Percentiles rank a stretch among this genome's conserved stretches.
These are phyloP conservation scores for Phytopythium helicoides DNA, from an alignment of 352 stramenopile species.

Conservation along the genomic window DNA sequence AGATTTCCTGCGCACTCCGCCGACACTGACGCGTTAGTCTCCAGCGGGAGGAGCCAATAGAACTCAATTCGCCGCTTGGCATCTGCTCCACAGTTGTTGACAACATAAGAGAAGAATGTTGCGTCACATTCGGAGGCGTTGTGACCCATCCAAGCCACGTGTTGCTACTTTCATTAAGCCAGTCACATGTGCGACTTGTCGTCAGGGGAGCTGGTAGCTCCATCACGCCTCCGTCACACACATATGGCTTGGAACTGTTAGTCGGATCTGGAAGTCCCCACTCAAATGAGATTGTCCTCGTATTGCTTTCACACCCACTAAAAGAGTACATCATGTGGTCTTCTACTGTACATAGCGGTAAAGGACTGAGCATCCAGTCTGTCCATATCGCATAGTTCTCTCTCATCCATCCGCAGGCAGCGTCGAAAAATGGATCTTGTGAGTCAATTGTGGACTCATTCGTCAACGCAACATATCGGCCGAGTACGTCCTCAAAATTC, in stretches of 20 bases:
- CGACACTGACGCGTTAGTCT: conserved; percentile 11
- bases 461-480: conserved; percentile 28
- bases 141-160: conserved; percentile 33
- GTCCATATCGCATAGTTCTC: conserved; percentile 34
- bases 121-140: conserved; percentile 26
- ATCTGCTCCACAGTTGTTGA: conserved; percentile 24
- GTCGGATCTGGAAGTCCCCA: conserved; percentile 22
- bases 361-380: conserved; percentile 17
- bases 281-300: conserved; percentile 15
- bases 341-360: conserved; percentile 29
- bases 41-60: conserved; percentile 30
- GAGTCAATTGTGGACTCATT: conserved; percentile 1
- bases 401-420: conserved; percentile 45
- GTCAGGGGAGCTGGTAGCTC: conserved; percentile 17
- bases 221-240: conserved; percentile 26
- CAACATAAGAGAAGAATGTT: conserved; percentile 34
- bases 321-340: conserved; percentile 15
- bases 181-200: conserved; percentile 43
- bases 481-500: conserved; percentile 21
- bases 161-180: conserved; percentile 22
- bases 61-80: conserved; percentile 24
- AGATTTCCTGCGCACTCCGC: conserved; percentile 28
- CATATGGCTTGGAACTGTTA: conserved; percentile 19
- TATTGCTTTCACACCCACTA: conserved; percentile 13
- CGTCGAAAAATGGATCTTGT: conserved; percentile 16